These are phyloP conservation scores for Xylaria venustula DNA, from an alignment of 495 filamentous ascomycete species.

Conservation along the genomic window DNA sequence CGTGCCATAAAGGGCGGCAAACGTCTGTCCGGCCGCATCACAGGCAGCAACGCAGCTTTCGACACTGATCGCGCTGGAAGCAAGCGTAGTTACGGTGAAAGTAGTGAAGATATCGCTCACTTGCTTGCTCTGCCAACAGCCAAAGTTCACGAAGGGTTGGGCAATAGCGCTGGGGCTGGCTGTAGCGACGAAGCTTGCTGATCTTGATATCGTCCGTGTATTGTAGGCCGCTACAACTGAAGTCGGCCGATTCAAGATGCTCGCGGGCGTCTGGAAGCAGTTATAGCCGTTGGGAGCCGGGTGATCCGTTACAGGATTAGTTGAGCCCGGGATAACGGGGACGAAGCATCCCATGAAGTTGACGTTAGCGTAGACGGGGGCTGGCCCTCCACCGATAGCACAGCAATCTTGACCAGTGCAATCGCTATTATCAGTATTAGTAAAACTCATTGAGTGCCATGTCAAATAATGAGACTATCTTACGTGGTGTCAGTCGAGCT, in stretches of 20 bases:
- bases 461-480: background rate
- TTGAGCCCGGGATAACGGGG: constrained; percentile 19
- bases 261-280: constrained; percentile 11
- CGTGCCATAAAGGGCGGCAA: background rate
- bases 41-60: constrained; percentile 6
- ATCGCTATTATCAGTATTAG: background rate
- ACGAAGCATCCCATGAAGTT: constrained; percentile 26
- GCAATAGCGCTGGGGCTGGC: background rate
- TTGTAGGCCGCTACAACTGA: background rate
- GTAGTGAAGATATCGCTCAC: background rate
- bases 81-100: background rate
- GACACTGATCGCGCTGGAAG: background rate
- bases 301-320: background rate
- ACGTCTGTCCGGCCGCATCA: background rate
- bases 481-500: background rate
- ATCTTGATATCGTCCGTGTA: background rate
- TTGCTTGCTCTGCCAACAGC: background rate
- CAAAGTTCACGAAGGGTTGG: constrained; percentile 2
- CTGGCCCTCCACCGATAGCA: background rate
- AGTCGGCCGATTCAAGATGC: background rate
- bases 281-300: background rate
- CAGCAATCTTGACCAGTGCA: constrained; percentile 11
- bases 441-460: background rate
- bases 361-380: constrained; percentile 24
- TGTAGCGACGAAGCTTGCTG: constrained; percentile 11